Evolutionary conservation across 495 filamentous ascomycete species (phyloP), one percentile per base, ranked within the genome.

Genomic region (Hyaloscypha hepaticicola): DNA sequence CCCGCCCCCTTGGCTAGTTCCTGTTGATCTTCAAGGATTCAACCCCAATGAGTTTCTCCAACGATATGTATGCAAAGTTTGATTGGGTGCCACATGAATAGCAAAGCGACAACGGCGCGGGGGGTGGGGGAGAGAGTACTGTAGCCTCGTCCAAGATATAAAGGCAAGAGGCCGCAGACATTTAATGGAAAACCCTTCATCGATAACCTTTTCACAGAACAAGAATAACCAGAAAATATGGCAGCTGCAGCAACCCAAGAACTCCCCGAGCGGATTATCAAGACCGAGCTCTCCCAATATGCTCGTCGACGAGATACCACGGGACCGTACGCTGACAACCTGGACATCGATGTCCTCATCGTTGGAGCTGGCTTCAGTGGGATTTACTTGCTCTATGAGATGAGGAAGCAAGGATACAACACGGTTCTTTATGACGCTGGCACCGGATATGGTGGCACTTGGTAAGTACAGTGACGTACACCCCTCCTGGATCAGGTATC

Each of bases 311-410:
- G 78, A 67, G 65, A 76, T 51, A 67, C 84, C 69, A 61, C 69
- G n/a, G 74, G 71, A 11, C 73, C 74, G 11, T 80, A 76, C 51
- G 70, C 71, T 21, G 74, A 65, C 11, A 60, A 71, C 25, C 61
- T 72, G 14, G 73, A 87, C 24, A 62, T 81, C 25, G 84, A 87
- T 62, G 77, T 74, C 53, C 69, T 85, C n/a, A 76, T 85, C 59
- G 77, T 86, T 21, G 83, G 83, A 5, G 82, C 77, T 21, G 83
- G 83, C 6, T 84, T 84, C 49, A 45, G 38, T 72, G 78, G 78
- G 11, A 72, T 75, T 51, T 78, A 77, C 59, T 67, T 69, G 22
- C 70, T 81, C 4, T 69, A 83, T 50, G 63, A 69, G 49, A 72
- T 84, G 5, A 72, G 77, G 5, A 71, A 79, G 31, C 62, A 69